A percentile compares a stretch with the other conserved stretches of the same genome.
phyloP scores from a whole-genome alignment of 2,329 filamentous ascomycete genomes.

The Juglanconis juglandina region DNA sequence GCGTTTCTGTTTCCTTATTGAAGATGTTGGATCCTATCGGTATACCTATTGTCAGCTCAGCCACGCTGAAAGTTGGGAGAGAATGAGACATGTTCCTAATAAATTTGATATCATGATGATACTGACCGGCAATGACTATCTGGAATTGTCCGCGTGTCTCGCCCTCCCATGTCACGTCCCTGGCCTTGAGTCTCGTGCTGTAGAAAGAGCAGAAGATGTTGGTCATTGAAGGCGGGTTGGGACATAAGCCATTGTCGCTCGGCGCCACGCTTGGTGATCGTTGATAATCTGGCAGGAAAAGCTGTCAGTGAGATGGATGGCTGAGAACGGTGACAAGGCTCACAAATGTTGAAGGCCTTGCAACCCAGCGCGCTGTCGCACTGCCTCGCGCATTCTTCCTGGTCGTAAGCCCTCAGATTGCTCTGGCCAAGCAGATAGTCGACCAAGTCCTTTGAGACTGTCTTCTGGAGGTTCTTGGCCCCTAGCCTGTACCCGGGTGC shows the following conservation, averaged over 20 bases:
- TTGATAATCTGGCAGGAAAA: not conserved
- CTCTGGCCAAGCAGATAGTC: not conserved
- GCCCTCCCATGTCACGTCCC: not conserved
- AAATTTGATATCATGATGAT: too few relatives aligned
- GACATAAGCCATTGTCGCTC: not conserved
- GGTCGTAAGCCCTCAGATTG: not conserved
- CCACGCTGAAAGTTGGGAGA: not conserved
- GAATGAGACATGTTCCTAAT: too few relatives aligned
- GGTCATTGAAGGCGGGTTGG: conserved; percentile 1
- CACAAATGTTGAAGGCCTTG: conserved; percentile 2
- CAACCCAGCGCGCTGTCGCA: not conserved
- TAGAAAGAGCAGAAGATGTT: conserved; percentile 1
- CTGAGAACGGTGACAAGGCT: not conserved
- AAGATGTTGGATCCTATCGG: not conserved
- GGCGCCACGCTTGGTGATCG: conserved; percentile 1
- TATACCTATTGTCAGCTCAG: not conserved
- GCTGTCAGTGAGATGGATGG: not conserved
- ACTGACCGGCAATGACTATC: conserved; percentile 7
- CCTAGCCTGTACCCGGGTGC: not conserved
- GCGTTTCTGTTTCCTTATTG: not conserved
- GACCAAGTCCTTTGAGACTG: not conserved
- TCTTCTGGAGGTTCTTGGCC: not conserved
- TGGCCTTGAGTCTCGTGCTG: not conserved
- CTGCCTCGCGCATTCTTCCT: not conserved
- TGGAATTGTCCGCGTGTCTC: conserved; percentile 1